Evolutionary conservation across 2,329 filamentous ascomycete genomes (phyloP).

Genomic region (Paradendryphiella salina): DNA sequence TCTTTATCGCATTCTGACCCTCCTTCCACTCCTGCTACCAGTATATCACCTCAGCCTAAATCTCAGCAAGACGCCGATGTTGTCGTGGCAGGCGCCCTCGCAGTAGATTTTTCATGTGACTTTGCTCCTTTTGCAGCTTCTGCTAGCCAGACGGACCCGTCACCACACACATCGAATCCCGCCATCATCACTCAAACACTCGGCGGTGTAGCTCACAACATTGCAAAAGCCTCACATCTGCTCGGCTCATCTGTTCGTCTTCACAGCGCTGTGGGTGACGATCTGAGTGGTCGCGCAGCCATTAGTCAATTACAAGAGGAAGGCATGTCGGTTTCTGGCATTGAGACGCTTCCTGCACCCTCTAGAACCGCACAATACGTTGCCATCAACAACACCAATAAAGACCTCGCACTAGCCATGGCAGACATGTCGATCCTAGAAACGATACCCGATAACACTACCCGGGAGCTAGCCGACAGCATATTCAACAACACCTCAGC

Average conservation of each 20-base stretch:
- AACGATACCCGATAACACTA: constrained; percentile 39
- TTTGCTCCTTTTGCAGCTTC: constrained; percentile 58
- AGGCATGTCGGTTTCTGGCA: constrained; percentile 66
- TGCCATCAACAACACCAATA: constrained; percentile 80
- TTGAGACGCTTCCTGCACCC: constrained; percentile 53
- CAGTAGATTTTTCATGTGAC: constrained; percentile 85
- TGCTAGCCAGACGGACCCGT: constrained; percentile 49
- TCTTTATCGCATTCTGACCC: constrained; percentile 16
- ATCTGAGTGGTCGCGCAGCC: constrained; percentile 74
- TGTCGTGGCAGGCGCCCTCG: constrained; percentile 88
- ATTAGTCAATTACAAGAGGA: constrained; percentile 65
- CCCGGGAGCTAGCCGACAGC: constrained; percentile 18
- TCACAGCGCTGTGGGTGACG: constrained; percentile 80
- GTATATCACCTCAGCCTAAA: constrained; percentile 4
- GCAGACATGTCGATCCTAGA: constrained; percentile 89
- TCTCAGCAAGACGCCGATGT: constrained; percentile 56
- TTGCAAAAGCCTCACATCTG: constrained; percentile 79
- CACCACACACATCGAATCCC: constrained; percentile 81
- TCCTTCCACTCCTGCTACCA: constrained; percentile 15
- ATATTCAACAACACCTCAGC: constrained; percentile 16
- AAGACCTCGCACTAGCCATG: constrained; percentile 88
- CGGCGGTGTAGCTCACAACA: constrained; percentile 90
- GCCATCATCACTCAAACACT: constrained; percentile 78
- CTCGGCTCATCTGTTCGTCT: constrained; percentile 69
- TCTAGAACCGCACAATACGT: constrained; percentile 87